phyloP scores from a whole-genome alignment of 2,329 filamentous ascomycete genomes.

The Penicillium sp. region DNA sequence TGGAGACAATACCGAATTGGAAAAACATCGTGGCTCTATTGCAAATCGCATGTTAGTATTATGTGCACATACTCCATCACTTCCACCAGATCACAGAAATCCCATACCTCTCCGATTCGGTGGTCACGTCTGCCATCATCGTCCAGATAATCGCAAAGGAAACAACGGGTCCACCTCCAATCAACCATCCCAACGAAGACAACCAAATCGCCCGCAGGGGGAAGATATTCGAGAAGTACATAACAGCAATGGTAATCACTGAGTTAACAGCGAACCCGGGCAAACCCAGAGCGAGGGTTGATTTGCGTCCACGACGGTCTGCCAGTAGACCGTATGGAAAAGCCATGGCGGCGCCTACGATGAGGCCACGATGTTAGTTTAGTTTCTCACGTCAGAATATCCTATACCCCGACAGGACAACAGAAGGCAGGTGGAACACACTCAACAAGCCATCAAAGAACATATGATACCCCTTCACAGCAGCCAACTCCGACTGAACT shows the following conservation, averaged over 20 bases:
- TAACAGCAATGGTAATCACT: constrained; percentile 36
- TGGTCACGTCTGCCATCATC: constrained; percentile 57
- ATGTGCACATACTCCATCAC: constrained; percentile 6
- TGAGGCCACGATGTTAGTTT: no score
- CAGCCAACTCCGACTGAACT: constrained; percentile 54
- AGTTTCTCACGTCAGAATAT: neutral
- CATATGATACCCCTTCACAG: constrained; percentile 55
- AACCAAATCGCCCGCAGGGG: constrained; percentile 55
- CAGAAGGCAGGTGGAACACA: constrained; percentile 22
- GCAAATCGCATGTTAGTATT: constrained; percentile 3
- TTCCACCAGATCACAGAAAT: constrained; percentile 11
- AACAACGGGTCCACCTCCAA: constrained; percentile 55
- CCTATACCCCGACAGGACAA: neutral
- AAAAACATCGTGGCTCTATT: constrained; percentile 46
- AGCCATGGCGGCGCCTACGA: constrained; percentile 49
- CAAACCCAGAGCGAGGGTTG: constrained; percentile 48
- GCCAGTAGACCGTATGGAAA: constrained; percentile 56
- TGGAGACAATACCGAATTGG: constrained; percentile 43
- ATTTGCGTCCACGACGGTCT: constrained; percentile 53
- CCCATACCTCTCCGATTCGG: constrained; percentile 47
- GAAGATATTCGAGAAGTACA: constrained; percentile 45
- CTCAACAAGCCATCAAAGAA: constrained; percentile 52
- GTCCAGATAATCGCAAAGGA: constrained; percentile 53
- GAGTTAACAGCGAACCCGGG: constrained; percentile 45
- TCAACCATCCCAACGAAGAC: constrained; percentile 49